A percentile compares a stretch with the other conserved stretches of the same genome.
These are phyloP conservation scores for Mediolabrus comicus DNA, from an alignment of 108 stramenopile genomes.

Conservation along the genomic window DNA sequence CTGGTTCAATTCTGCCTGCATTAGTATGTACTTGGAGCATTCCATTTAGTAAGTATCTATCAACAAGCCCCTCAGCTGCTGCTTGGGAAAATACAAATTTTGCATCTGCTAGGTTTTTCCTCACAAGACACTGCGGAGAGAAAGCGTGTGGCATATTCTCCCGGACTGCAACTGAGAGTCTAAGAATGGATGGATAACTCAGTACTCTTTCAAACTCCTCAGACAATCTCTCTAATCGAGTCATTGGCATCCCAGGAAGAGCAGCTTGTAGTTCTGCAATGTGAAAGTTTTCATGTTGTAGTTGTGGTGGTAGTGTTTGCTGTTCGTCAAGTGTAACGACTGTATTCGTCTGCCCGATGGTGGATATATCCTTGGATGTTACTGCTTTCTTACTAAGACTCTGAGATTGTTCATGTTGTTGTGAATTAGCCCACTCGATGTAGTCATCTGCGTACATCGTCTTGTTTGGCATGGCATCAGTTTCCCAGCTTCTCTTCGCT, in stretches of 20 bases:
- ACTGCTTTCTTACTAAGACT: neutral
- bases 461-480: neutral
- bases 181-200: slow-evolving; percentile 72
- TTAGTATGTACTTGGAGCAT: slow-evolving; percentile 69
- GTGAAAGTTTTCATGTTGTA: slow-evolving; percentile 26
- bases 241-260: slow-evolving; percentile 68
- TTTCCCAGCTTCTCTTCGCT: slow-evolving; percentile 2
- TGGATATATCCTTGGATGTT: neutral
- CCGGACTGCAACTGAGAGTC: slow-evolving; percentile 62
- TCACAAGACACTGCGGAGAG: slow-evolving; percentile 52
- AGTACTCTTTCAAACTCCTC: slow-evolving; percentile 61
- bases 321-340: slow-evolving; percentile 18
- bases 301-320: slow-evolving; percentile 4
- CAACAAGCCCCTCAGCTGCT: slow-evolving; percentile 58
- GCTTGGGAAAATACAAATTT: slow-evolving; percentile 56
- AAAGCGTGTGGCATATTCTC: slow-evolving; percentile 81
- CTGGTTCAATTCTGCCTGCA: slow-evolving; percentile 61
- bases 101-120: slow-evolving; percentile 63
- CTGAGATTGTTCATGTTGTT: slow-evolving; percentile 1
- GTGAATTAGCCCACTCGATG: slow-evolving; percentile 33
- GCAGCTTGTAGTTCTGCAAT: slow-evolving; percentile 52
- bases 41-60: slow-evolving; percentile 67
- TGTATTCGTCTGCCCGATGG: slow-evolving; percentile 3
- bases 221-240: slow-evolving; percentile 55
- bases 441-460: slow-evolving; percentile 51